These are phyloP conservation scores for Hortaea werneckii DNA, from an alignment of 2,329 filamentous ascomycete genomes.

Conservation along the genomic window DNA sequence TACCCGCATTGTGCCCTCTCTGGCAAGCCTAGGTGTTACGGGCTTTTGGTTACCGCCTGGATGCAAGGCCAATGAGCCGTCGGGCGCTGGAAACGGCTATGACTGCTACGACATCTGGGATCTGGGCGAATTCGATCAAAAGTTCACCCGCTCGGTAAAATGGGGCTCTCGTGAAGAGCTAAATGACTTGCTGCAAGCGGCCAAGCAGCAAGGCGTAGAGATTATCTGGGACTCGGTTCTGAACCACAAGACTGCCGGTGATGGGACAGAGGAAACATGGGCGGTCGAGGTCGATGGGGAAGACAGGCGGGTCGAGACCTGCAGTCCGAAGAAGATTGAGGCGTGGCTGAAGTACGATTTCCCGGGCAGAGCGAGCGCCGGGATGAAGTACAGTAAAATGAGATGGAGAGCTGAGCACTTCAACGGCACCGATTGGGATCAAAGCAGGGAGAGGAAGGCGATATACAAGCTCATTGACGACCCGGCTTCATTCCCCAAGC, in stretches of 20 bases:
- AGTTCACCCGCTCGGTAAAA: conserved; percentile 53
- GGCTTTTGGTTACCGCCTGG: conserved; percentile 59
- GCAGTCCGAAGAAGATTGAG: conserved; percentile 51
- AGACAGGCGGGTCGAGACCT: conserved; percentile 47
- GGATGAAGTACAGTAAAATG: conserved; percentile 48
- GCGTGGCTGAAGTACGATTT: conserved; percentile 62
- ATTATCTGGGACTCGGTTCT: conserved; percentile 62
- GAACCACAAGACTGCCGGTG: conserved; percentile 62
- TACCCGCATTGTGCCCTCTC: conserved; percentile 14
- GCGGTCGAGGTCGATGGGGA: conserved; percentile 53
- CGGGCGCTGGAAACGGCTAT: conserved; percentile 50
- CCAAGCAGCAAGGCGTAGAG: conserved; percentile 44
- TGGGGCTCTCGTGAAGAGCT: conserved; percentile 59
- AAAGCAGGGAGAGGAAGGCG: conserved; percentile 44
- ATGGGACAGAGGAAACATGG: conserved; percentile 51
- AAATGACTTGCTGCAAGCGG: conserved; percentile 40
- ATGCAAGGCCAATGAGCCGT: conserved; percentile 53
- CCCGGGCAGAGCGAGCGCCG: conserved; percentile 39
- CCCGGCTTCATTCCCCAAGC: conserved; percentile 20
- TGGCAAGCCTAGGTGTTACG: conserved; percentile 46
- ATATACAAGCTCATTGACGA: conserved; percentile 54
- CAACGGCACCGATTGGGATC: conserved; percentile 57
- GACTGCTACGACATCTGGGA: conserved; percentile 55
- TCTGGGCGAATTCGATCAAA: conserved; percentile 64
- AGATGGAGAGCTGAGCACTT: conserved; percentile 62